phyloP scores from a whole-genome alignment of 345 rosid species.

The Gossypium stocksii region DNA sequence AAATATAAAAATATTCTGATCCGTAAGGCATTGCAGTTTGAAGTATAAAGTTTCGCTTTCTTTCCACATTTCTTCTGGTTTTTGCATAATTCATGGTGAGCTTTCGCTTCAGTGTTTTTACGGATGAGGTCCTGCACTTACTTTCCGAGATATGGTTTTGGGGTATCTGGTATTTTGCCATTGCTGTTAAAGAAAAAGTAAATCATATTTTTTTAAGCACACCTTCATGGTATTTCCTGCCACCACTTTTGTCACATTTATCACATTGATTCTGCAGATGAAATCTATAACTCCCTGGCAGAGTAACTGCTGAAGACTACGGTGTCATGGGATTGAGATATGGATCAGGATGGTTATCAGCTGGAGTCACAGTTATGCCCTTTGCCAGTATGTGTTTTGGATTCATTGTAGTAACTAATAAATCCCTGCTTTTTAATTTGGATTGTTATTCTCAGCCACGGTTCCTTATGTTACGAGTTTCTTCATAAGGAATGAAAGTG shows the following conservation, averaged over 20 bases:
- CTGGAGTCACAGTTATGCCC: conserved; percentile 65
- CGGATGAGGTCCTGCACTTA: conserved; percentile 65
- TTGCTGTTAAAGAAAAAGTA: conserved; percentile 54
- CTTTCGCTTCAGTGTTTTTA: conserved; percentile 42
- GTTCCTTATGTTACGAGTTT: neutral
- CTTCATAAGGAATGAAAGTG: neutral
- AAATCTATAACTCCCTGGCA: conserved; percentile 26
- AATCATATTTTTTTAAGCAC: neutral
- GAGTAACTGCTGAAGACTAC: conserved; percentile 44
- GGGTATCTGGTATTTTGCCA: conserved; percentile 74
- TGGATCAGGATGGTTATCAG: conserved; percentile 62
- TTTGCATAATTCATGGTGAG: conserved; percentile 22
- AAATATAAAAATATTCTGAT: conserved; percentile 28
- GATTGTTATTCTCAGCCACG: neutral
- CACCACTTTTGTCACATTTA: neutral
- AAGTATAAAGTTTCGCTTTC: neutral
- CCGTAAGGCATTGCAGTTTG: conserved; percentile 43
- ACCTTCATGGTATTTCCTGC: neutral
- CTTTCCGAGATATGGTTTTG: conserved; percentile 66
- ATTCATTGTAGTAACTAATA: neutral
- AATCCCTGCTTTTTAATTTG: neutral
- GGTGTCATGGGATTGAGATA: conserved; percentile 85
- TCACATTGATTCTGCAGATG: conserved; percentile 14
- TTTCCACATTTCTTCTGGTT: neutral
- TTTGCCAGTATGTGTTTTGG: conserved; percentile 38